Evolutionary conservation across 306 rosid genomes (phyloP).

Genomic region (Neltuma alba): DNA sequence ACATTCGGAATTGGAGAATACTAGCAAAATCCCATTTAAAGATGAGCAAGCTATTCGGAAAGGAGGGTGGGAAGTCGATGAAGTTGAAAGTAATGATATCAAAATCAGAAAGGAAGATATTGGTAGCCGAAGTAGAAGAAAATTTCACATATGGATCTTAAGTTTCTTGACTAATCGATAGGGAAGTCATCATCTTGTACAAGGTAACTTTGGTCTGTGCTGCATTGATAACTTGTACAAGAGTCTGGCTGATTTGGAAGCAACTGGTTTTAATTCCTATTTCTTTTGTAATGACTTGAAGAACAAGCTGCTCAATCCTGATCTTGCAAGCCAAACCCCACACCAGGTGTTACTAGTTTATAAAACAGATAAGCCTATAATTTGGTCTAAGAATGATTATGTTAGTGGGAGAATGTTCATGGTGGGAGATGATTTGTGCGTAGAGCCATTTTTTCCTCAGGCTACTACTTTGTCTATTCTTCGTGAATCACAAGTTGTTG

Average conservation of each 20-base stretch:
- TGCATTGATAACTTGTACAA: not conserved
- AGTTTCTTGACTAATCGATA: not conserved
- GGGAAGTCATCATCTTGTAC: not conserved
- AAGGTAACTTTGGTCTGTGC: not conserved
- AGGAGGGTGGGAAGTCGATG: too few species aligned
- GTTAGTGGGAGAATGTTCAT: not conserved
- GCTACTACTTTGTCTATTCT: not conserved
- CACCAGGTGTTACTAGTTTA: not conserved
- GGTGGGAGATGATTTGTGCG: not conserved
- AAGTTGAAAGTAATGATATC: not conserved
- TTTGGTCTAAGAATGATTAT: not conserved
- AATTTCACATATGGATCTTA: not conserved
- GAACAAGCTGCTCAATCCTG: not conserved
- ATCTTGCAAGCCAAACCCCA: not conserved
- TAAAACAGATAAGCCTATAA: accelerated
- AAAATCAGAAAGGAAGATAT: not conserved
- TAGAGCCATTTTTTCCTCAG: not conserved
- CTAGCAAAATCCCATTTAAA: not conserved
- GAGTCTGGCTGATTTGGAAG: not conserved
- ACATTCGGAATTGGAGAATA: not conserved
- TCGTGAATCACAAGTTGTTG: not conserved
- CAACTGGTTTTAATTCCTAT: too few species aligned
- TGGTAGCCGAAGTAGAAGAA: not conserved
- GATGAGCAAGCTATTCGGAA: too few species aligned
- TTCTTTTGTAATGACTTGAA: not conserved